These are phyloP conservation scores for Yamadazyma insecticola DNA, from an alignment of 805 yeast species.

Conservation along the genomic window DNA sequence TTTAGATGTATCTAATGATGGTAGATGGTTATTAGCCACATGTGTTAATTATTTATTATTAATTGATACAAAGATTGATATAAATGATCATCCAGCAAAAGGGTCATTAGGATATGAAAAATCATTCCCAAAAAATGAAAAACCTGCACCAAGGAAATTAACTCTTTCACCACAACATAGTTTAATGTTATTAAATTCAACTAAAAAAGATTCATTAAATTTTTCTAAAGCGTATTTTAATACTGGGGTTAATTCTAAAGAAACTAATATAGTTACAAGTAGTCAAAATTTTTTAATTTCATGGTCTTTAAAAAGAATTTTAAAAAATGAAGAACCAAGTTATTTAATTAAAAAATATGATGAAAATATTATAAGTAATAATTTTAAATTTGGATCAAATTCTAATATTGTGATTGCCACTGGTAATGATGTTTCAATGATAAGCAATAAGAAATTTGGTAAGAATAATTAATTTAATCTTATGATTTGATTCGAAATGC, in stretches of 20 bases:
- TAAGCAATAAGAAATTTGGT: conserved; percentile 52
- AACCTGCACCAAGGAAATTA: conserved; percentile 67
- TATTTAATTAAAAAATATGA: conserved; percentile 63
- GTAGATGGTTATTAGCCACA: conserved; percentile 78
- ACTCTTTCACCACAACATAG: conserved; percentile 69
- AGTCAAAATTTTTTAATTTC: conserved; percentile 78
- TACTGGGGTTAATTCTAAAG: conserved; percentile 58
- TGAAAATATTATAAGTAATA: conserved; percentile 65
- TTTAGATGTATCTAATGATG: conserved; percentile 71
- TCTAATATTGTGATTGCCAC: conserved; percentile 68
- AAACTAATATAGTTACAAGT: conserved; percentile 69
- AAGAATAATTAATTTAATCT: conserved; percentile 15
- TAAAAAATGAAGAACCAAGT: conserved; percentile 36
- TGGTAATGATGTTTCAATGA: conserved; percentile 73
- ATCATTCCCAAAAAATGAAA: conserved; percentile 20
- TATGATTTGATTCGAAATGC: conserved; percentile 26
- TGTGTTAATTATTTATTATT: conserved; percentile 68
- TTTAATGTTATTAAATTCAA: conserved; percentile 51
- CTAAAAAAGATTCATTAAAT: conserved; percentile 42
- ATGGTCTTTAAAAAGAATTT: conserved; percentile 67
- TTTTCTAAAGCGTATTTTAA: conserved; percentile 80
- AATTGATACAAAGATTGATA: conserved; percentile 60
- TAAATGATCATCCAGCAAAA: conserved; percentile 43
- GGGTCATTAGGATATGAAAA: conserved; percentile 7
- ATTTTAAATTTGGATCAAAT: conserved; percentile 71